A percentile compares a stretch with the other conserved stretches of the same genome.
These are phyloP conservation scores for Dysphania ambrosioides DNA, from an alignment of 148 eudicot genomes.

Conservation along the genomic window DNA sequence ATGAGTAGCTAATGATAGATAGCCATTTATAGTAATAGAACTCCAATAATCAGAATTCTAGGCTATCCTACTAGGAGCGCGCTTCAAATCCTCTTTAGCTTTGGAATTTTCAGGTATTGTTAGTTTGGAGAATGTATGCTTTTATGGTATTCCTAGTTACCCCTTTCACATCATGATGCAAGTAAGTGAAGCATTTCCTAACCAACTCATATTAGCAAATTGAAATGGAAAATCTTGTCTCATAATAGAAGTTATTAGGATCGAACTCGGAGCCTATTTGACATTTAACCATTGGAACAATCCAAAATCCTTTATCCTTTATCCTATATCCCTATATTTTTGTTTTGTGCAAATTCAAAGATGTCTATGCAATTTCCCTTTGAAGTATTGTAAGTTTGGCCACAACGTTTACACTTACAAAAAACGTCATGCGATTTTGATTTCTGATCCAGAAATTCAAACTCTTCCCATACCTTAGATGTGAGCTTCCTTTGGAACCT, in stretches of 20 bases:
- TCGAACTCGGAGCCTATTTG: background rate
- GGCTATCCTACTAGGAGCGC: background rate
- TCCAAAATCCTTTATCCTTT: background rate
- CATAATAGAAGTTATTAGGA: background rate
- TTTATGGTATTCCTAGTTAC: background rate
- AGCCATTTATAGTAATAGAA: background rate
- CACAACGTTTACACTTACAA: background rate
- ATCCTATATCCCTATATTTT: background rate
- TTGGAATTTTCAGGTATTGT: background rate
- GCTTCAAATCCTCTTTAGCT: background rate
- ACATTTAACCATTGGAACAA: background rate
- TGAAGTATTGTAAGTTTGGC: background rate
- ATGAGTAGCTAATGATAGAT: background rate
- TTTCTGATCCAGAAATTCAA: background rate
- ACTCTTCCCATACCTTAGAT: background rate
- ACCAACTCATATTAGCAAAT: constrained; percentile 9
- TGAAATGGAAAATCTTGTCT: constrained; percentile 2
- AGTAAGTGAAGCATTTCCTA: background rate
- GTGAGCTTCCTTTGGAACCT: background rate
- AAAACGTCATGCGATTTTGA: background rate
- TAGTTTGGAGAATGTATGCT: background rate
- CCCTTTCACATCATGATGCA: background rate
- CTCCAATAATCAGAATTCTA: background rate
- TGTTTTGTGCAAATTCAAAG: background rate
- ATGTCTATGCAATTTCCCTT: constrained; percentile 5